phyloP scores from a whole-genome alignment of 768 basidiomycete genomes.

The Hortiboletus campestris region DNA sequence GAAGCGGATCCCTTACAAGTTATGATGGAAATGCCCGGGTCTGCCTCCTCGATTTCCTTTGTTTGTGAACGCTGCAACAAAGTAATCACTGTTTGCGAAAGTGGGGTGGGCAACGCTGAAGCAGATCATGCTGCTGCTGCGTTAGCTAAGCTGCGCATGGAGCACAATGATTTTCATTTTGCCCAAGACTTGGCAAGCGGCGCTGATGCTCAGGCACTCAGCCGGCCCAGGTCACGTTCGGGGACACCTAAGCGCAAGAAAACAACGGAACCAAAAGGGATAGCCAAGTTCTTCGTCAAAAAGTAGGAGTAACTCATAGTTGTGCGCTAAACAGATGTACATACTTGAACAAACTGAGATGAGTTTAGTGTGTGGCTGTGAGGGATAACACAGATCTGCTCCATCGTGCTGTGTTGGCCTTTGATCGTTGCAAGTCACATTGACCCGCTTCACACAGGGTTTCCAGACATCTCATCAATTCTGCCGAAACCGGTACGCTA shows the following conservation, averaged over 20 bases:
- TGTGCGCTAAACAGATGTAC: neutral
- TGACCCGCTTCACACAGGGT: conserved; percentile 8
- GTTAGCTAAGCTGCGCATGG: conserved; percentile 49
- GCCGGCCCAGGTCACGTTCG: conserved; percentile 10
- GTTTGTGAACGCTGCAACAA: conserved; percentile 59
- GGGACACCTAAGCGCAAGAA: conserved; percentile 33
- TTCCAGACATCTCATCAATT: conserved; percentile 4
- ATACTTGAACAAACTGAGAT: neutral
- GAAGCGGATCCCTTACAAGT: neutral
- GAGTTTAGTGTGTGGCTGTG: neutral
- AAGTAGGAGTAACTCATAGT: conserved; percentile 20
- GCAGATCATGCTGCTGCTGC: conserved; percentile 32
- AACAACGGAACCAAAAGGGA: conserved; percentile 35
- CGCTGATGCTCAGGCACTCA: conserved; percentile 13
- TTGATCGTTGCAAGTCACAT: conserved; percentile 20
- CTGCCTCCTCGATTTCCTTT: conserved; percentile 37
- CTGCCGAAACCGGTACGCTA: neutral
- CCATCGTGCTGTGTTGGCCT: conserved; percentile 1
- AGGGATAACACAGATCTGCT: neutral
- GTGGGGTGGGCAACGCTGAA: conserved; percentile 16
- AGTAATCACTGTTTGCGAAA: conserved; percentile 37
- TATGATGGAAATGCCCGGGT: neutral
- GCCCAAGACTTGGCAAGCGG: conserved; percentile 70
- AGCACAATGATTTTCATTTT: conserved; percentile 90
- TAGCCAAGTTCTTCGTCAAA: conserved; percentile 47